Conservation (phyloP, 192 early-diverging fungal genomes). For the Linnemannia exigua region DNA sequence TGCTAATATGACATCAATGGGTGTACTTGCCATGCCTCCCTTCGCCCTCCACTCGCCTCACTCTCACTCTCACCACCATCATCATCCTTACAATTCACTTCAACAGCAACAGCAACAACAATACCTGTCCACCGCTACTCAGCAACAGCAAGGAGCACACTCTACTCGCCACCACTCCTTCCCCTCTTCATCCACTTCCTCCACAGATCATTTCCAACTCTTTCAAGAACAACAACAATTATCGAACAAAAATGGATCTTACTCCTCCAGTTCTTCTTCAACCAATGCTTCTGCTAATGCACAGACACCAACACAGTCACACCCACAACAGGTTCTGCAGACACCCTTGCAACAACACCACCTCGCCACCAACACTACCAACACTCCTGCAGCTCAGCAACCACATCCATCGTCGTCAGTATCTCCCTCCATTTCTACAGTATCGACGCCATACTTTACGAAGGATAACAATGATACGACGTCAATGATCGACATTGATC, state of each 20-base stretch:
- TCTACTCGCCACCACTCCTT: conserved; percentile 17
- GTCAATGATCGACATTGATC: not conserved
- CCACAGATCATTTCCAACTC: not conserved
- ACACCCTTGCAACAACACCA: not conserved
- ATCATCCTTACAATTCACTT: not conserved
- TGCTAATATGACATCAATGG: conserved; percentile 32
- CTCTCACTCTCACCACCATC: conserved; percentile 20
- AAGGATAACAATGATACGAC: not conserved
- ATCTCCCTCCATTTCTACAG: not conserved
- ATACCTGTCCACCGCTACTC: not conserved
- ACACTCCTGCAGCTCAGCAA: not conserved
- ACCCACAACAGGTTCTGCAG: too few species aligned
- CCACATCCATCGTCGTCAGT: not conserved
- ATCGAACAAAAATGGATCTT: not conserved
- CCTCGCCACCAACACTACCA: not conserved
- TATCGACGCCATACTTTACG: not conserved
- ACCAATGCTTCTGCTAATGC: not conserved
- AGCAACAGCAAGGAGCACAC: not conserved
- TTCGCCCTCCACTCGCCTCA: conserved; percentile 13
- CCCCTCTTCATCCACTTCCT: not conserved
- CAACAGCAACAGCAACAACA: conserved; percentile 12
- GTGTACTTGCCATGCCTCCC: conserved; percentile 34
- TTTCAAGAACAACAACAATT: conserved; percentile 8
- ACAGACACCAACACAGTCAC: conserved; percentile 14
- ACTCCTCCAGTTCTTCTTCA: not conserved